Evolutionary conservation across 108 stramenopile genomes (phyloP).

Genomic region (Pseudonitzschia multiseries): DNA sequence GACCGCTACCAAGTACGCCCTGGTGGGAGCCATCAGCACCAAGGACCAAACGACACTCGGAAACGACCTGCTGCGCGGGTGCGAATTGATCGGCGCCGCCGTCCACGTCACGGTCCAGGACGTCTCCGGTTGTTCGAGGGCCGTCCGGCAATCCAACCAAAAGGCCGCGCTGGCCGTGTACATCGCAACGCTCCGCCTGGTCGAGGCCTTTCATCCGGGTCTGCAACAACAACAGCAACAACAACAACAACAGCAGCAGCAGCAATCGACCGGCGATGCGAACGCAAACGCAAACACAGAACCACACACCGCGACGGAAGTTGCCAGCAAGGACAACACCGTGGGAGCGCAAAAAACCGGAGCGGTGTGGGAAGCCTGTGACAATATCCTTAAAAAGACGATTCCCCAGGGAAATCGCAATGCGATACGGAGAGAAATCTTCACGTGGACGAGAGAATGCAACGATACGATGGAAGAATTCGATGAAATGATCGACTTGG

Average conservation of each 20-base stretch:
- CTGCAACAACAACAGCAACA: background rate
- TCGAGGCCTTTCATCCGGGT: slow-evolving; percentile 42
- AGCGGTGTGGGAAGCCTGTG: slow-evolving; percentile 79
- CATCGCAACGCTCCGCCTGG: slow-evolving; percentile 45
- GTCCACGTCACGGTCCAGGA: slow-evolving; percentile 48
- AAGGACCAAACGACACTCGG: slow-evolving; percentile 43
- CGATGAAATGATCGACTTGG: slow-evolving; percentile 66
- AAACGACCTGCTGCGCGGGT: slow-evolving; percentile 65
- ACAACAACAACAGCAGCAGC: too few relatives aligned
- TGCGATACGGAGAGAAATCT: slow-evolving; percentile 75
- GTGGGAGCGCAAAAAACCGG: slow-evolving; percentile 72
- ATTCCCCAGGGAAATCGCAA: slow-evolving; percentile 71
- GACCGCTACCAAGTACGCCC: slow-evolving; percentile 81
- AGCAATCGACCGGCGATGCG: too few relatives aligned
- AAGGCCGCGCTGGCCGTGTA: slow-evolving; percentile 57
- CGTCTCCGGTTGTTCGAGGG: slow-evolving; percentile 54
- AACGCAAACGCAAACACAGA: too few relatives aligned
- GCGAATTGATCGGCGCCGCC: slow-evolving; percentile 63
- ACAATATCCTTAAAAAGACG: slow-evolving; percentile 40
- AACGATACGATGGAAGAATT: slow-evolving; percentile 79
- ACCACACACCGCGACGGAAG: background rate
- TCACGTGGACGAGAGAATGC: slow-evolving; percentile 75
- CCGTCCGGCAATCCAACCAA: slow-evolving; percentile 53
- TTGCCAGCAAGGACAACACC: slow-evolving; percentile 42
- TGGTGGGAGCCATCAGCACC: slow-evolving; percentile 55